Conservation (phyloP, 108 stramenopile species). For the Cyclotella cryptica region DNA sequence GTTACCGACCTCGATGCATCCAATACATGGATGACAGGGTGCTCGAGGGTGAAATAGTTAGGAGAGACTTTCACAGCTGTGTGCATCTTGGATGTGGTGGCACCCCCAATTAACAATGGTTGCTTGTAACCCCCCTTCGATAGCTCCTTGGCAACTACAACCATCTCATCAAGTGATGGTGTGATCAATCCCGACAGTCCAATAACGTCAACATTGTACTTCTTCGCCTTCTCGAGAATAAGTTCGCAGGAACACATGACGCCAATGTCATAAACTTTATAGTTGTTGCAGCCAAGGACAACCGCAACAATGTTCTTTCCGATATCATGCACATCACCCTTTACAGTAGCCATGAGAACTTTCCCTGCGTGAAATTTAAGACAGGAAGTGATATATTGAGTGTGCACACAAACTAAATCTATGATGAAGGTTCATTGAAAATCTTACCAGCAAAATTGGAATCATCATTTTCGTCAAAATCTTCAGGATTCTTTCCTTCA, state of each 20-base stretch:
- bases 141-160: conserved; percentile 98
- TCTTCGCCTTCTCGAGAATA: conserved; percentile 94
- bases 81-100: conserved; percentile 99
- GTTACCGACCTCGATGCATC: conserved; percentile 99
- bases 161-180: conserved; percentile 99
- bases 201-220: conserved; percentile 96
- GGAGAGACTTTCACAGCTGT: conserved; percentile 99
- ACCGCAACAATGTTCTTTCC: conserved; percentile 99
- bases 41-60: conserved; percentile 88
- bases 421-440: background rate
- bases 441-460: conserved; percentile 82
- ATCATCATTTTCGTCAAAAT: conserved; percentile 84
- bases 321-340: conserved; percentile 99
- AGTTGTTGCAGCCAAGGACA: conserved; percentile 99
- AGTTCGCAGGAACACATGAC: conserved; percentile 98
- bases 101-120: conserved; percentile 98
- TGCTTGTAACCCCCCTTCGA: conserved; percentile 93
- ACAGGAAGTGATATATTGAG: conserved; percentile 24
- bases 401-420: conserved; percentile 3
- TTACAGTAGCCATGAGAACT: conserved; percentile 99
- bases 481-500: conserved; percentile 88
- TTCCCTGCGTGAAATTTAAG: conserved; percentile 64
- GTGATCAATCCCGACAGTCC: conserved; percentile 99
- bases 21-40: conserved; percentile 99
- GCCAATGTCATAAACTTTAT: conserved; percentile 99